Conservation (phyloP, 164 flowering plant genomes). For the Santalum album region DNA sequence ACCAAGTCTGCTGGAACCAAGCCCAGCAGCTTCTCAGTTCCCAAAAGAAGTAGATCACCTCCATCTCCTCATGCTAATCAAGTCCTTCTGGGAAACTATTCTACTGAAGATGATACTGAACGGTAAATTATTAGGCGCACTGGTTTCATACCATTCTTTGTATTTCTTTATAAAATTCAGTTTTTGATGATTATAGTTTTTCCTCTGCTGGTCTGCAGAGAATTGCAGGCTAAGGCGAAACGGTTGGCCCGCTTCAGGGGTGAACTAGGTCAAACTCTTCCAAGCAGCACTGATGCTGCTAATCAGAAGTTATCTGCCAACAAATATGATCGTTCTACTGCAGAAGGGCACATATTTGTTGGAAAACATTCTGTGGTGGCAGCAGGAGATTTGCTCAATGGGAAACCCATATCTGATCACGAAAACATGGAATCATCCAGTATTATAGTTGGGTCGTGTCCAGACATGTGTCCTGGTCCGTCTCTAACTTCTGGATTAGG, state of each 20-base stretch:
- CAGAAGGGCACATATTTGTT: constrained; percentile 22
- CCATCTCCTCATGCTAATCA: constrained; percentile 26
- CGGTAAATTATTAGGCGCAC: constrained; percentile 24
- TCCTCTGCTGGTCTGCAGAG: constrained; percentile 32
- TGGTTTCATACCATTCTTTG: not conserved
- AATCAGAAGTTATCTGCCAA: constrained; percentile 25
- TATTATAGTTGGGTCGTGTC: constrained; percentile 68
- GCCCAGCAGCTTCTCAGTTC: constrained; percentile 18
- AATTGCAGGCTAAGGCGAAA: constrained; percentile 76
- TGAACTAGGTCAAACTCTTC: constrained; percentile 42
- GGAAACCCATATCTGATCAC: constrained; percentile 29
- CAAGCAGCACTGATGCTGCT: constrained; percentile 17
- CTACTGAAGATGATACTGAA: constrained; percentile 38
- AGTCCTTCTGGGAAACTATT: constrained; percentile 15
- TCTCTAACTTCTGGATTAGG: constrained; percentile 8
- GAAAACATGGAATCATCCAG: constrained; percentile 40
- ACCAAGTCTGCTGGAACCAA: constrained; percentile 20
- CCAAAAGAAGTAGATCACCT: constrained; percentile 69
- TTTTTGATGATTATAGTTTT: too few relatives aligned
- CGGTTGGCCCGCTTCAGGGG: constrained; percentile 75
- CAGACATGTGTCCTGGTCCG: constrained; percentile 97
- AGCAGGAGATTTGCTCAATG: constrained; percentile 20
- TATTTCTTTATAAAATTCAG: not conserved
- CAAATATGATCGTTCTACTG: constrained; percentile 18
- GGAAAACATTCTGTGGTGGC: constrained; percentile 24